Evolutionary conservation across 1,284 basidiomycete genomes (phyloP), one percentile per base, ranked within the genome.

Genomic region (Amylostereum chailletii): DNA sequence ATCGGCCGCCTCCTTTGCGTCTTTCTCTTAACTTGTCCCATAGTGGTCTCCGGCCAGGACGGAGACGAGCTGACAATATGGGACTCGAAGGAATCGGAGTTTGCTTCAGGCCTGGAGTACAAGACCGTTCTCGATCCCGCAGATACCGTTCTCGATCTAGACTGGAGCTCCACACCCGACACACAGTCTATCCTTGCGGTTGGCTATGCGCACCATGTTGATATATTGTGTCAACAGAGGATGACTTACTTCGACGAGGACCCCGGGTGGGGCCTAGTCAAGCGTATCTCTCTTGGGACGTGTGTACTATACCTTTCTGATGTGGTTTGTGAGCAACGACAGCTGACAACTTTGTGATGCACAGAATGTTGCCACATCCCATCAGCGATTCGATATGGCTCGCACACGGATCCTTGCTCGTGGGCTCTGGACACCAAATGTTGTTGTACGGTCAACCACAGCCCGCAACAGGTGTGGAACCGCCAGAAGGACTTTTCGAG

Each of bases 41-140:
- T 53, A 86, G 83, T 86, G 53, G 77, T 81, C 11, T 68, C 73
- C 2, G 63, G 70, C 42, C 63, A 65, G 19, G 74, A 75, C 40
- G 83, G 76, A 2, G 75, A 90, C 52, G 89, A 94, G 61, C 67
- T 95, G 49, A 92, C 90, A 0, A 90, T 97, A 26, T 96, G 92
- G 92, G 91, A 96, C 64, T 94, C 91, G 0, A 87, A 86, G 52
- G 88, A 89, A 62, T 92, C 88, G n/a, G 90, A 94, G 63, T 97
- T 96, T 64, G 83, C 90, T 3, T 89, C 89, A 1, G 94, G 94
- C 1, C 69, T 93, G 45, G 92, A 95, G 65, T 86, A 83, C 59
- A 71, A 73, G 33, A 71, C 74, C 34, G 64, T 76, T 9, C 83
- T 81, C 52, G 61, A 57, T 42, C 41, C 53, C 42, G 75, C 76